Evolutionary conservation across 75 land plant genomes (phyloP), one percentile per base, ranked within the genome.

Genomic region (Cupressus sempervirens): DNA sequence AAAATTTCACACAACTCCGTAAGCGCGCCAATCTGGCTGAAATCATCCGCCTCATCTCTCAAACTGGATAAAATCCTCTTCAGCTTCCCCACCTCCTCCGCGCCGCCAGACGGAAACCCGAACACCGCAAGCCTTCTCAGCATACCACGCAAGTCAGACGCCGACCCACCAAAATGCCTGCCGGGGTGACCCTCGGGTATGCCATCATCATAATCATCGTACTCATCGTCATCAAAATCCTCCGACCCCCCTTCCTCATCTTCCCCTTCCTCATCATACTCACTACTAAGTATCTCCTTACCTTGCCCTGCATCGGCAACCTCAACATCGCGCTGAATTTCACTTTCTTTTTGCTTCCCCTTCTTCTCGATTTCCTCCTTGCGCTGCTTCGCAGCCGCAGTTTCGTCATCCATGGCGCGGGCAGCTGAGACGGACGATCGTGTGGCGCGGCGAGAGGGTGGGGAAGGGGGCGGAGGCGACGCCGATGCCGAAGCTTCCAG

Each of bases 1-100:
- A 86, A 53, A 65, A 84, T 20, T 18, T 86, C 86, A 53, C 87
- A 86, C 35, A 86, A 86, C 86, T 86, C 73, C 34, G 87, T 83
- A 4, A 86, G 86, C 65, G 85, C 87, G 32, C 40, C 76, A 7
- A 84, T 43, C 70, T 86, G 87, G 52, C 67, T 56, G 15, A 26
- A 26, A 30, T 84, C 41, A 12, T 86, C 85, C 11, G 70, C 86
- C 1, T 65, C 80, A 0, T 86, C 85, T 18, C 52, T 67, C 15
- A 86, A 1, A n/a, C 50, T 62, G 5, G 80, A 36, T 23, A 86
- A 74, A 34, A 86, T 86, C 1, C 52, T 15, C 68, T 83, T 83
- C 36, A 86, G 23, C 13, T 16, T 18, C 23, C 26, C 35, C 35
- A n/a, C 36, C 30, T 85, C 46, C 82, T 45, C 41, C 41, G 84